These are phyloP conservation scores for Juglanconis oblonga DNA, from an alignment of 2,329 filamentous ascomycete species.

Conservation along the genomic window DNA sequence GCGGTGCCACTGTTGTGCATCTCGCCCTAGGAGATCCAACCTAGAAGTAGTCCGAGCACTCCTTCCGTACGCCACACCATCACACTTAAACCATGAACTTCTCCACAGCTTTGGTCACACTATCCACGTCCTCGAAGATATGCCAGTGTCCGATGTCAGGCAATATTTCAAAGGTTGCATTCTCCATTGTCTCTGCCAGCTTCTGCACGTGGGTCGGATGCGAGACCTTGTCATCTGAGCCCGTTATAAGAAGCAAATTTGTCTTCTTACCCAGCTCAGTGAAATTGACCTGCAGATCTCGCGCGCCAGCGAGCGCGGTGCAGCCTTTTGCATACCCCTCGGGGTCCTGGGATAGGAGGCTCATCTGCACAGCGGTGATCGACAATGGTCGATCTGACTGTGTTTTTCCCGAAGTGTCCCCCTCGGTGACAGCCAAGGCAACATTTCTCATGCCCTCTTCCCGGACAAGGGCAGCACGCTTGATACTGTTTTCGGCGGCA, in stretches of 20 bases:
- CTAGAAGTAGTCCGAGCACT: no score
- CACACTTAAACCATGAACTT: slow-evolving; percentile 9
- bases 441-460: slow-evolving; percentile 41
- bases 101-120: slow-evolving; percentile 29
- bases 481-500: slow-evolving; percentile 26
- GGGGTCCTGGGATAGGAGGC: slow-evolving; percentile 44
- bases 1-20: neutral
- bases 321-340: slow-evolving; percentile 56
- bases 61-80: no score
- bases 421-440: slow-evolving; percentile 35
- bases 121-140: slow-evolving; percentile 43
- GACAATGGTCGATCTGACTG: slow-evolving; percentile 37
- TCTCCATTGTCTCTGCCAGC: slow-evolving; percentile 27
- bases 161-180: slow-evolving; percentile 31
- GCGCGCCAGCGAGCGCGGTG: slow-evolving; percentile 42
- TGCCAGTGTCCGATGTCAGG: slow-evolving; percentile 48
- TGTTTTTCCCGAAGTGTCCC: slow-evolving; percentile 34
- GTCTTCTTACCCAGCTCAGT: slow-evolving; percentile 24
- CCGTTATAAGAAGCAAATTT: slow-evolving; percentile 40
- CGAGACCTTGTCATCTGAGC: slow-evolving; percentile 42
- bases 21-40: no score
- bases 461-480: slow-evolving; percentile 39
- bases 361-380: slow-evolving; percentile 38
- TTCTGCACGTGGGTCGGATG: slow-evolving; percentile 33
- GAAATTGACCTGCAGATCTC: slow-evolving; percentile 29